Base-by-base conservation (phyloP, 305 asterid genomes). In the Solanum hybrid region DNA sequence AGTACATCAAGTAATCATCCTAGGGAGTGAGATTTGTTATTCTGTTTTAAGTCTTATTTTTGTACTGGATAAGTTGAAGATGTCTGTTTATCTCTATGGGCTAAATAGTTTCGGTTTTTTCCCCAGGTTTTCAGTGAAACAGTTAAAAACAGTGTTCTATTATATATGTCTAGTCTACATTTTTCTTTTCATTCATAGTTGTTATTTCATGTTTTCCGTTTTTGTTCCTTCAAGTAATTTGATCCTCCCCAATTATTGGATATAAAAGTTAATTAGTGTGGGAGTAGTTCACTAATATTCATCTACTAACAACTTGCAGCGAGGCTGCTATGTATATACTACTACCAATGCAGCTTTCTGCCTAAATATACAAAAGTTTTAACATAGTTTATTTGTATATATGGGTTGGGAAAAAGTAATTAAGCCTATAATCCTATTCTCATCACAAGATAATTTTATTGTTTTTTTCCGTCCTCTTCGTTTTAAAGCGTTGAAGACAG, bases 1-100 rank as follows among this genome's bases (percentile, higher is more conserved):
- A 93, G 22, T 93, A 93, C 93, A 92, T 93, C 42, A 91, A 93
- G 92, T 93, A 89, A 89, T 51, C 76, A 42, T n/a, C 2, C n/a
- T 51, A 31, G 88, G 88, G 64, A 31, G 88, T 57, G 31, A 37
- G 64, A 87, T 87, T 34, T 89, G 76, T 26, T 67, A 74, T 87
- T 87, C 7, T 51, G 64, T 46, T 90, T 82, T 11, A 26, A n/a
- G 39, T 84, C 81, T 13, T 39, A 18, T 11, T 87, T 61, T 80
- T 46, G 88, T 31, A 85, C 76, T 33, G 76, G 88, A 85, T 57
- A 85, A 85, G 74, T 57, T 85, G 46, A 22, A 84, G 22, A 51
- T 84, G 42, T 84, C 28, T 84, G 76, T 84, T 84, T 84, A 51
- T 84, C 75, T 29, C 75, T 84, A 51, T 51, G 74, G 88, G 75